A percentile compares a stretch with the other conserved stretches of the same genome.
These are phyloP conservation scores for Rheum nobile DNA, from an alignment of 148 eudicot genomes.

Conservation along the genomic window DNA sequence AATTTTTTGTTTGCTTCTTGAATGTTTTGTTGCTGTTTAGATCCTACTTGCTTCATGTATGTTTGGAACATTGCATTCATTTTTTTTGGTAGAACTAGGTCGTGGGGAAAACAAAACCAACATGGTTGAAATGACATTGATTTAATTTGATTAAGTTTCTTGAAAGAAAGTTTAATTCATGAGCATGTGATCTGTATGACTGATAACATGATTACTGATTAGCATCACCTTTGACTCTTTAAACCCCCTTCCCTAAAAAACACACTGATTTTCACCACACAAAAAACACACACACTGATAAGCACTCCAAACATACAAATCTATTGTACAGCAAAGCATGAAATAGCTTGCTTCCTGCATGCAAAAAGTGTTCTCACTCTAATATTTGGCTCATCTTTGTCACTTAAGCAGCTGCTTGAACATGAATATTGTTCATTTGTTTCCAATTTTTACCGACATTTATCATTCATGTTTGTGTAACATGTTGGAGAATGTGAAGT, in stretches of 20 bases:
- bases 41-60: constrained; percentile 1
- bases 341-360: not conserved
- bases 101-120: not conserved
- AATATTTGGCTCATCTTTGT: not conserved
- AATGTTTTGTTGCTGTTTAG: not conserved
- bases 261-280: not conserved
- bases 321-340: not conserved
- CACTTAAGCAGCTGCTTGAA: not conserved
- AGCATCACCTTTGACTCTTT: not conserved
- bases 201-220: not conserved
- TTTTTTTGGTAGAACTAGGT: not conserved
- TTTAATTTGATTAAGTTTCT: not conserved
- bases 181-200: not conserved
- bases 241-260: not conserved
- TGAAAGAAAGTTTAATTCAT: not conserved
- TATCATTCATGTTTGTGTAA: not conserved
- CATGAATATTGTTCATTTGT: not conserved
- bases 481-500: not conserved
- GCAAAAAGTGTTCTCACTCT: not conserved
- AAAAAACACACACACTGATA: too few relatives aligned
- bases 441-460: not conserved
- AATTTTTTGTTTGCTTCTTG: not conserved
- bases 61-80: not conserved
- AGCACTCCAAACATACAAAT: not conserved
- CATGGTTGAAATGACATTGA: not conserved